Percentiles rank a stretch among this genome's conserved stretches.
phyloP scores from a whole-genome alignment of 768 basidiomycete genomes.

The Paxillus ammoniavirescens region DNA sequence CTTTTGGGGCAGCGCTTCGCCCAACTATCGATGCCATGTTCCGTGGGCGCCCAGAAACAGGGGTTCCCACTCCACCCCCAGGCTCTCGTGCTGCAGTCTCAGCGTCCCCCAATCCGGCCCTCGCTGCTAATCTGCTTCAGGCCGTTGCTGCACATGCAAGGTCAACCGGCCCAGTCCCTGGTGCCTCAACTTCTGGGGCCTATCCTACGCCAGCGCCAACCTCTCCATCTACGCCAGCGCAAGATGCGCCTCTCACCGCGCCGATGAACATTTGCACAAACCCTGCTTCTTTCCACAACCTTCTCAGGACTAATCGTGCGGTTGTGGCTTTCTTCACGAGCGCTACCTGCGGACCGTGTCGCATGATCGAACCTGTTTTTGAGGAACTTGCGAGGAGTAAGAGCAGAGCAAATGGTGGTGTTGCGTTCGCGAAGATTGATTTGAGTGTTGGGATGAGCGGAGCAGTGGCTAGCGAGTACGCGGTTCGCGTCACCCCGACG shows the following conservation, averaged over 20 bases:
- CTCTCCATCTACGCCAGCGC: conserved; percentile 24
- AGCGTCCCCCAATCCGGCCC: conserved; percentile 45
- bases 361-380: conserved; percentile 81
- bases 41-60: conserved; percentile 38
- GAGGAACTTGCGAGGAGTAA: conserved; percentile 73
- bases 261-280: conserved; percentile 77
- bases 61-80: conserved; percentile 31
- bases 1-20: conserved; percentile 80
- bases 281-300: conserved; percentile 63
- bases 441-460: conserved; percentile 64
- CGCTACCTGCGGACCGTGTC: conserved; percentile 73
- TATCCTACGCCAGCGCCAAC: conserved; percentile 19
- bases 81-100: conserved; percentile 24
- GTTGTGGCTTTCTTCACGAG: conserved; percentile 84
- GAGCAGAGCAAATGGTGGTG: conserved; percentile 42
- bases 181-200: conserved; percentile 7
- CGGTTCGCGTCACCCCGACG: conserved; percentile 79
- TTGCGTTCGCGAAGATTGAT: conserved; percentile 86
- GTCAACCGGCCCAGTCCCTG: conserved; percentile 13
- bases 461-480: conserved; percentile 58
- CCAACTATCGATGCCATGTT: conserved; percentile 94
- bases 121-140: conserved; percentile 54
- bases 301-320: conserved; percentile 65
- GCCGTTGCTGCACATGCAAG: conserved; percentile 54
- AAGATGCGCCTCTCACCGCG: conserved; percentile 49